A percentile compares a stretch with the other conserved stretches of the same genome.
Evolutionary conservation across 2,329 filamentous ascomycete genomes (phyloP).

Genomic region (Dothideomycetes sp.): DNA sequence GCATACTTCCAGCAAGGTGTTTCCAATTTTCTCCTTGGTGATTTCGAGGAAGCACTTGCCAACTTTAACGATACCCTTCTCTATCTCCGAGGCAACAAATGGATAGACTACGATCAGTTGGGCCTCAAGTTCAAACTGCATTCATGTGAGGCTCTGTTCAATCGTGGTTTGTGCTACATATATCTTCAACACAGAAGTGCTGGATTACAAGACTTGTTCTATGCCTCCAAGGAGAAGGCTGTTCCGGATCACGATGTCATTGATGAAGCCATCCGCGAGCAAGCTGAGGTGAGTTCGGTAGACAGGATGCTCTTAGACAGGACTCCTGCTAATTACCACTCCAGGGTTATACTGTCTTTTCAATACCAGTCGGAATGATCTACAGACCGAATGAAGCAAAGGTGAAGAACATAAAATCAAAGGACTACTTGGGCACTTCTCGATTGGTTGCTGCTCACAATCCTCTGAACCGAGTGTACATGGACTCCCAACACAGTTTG

Average conservation of each 20-base stretch:
- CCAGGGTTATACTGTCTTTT: conserved; percentile 96
- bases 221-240: conserved; percentile 89
- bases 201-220: conserved; percentile 83
- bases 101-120: conserved; percentile 95
- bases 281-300: conserved; percentile 63
- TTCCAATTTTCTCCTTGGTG: conserved; percentile 91
- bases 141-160: conserved; percentile 96
- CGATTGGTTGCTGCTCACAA: conserved; percentile 66
- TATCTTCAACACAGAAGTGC: conserved; percentile 87
- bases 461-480: conserved; percentile 16
- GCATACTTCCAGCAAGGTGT: conserved; percentile 98
- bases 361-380: conserved; percentile 88
- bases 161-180: conserved; percentile 92
- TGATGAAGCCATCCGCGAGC: conserved; percentile 87
- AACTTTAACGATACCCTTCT: conserved; percentile 98
- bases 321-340: conserved; percentile 26
- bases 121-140: conserved; percentile 93
- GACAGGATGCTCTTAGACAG: no score
- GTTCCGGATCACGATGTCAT: conserved; percentile 96
- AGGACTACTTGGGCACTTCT: conserved; percentile 96
- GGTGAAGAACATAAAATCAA: conserved; percentile 94
- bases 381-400: conserved; percentile 96
- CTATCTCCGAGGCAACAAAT: conserved; percentile 89
- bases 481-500: conserved; percentile 22
- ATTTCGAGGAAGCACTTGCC: conserved; percentile 92